These are phyloP conservation scores for Hamamelis virginiana DNA, from an alignment of 164 flowering plant species.

Conservation along the genomic window DNA sequence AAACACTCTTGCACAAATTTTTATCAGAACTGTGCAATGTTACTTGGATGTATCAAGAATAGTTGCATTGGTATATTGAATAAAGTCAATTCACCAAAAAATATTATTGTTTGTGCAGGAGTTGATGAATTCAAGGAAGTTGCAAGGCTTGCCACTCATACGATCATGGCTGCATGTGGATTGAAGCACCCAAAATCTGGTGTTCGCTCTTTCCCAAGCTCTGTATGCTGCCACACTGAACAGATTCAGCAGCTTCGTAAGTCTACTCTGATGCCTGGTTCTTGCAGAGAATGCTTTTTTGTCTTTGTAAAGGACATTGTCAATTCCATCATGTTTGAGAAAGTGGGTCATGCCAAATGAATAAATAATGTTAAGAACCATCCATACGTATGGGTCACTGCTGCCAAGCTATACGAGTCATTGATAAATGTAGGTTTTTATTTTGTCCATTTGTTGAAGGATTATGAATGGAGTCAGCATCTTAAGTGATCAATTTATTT, in stretches of 20 bases:
- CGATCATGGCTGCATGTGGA: conserved; percentile 73
- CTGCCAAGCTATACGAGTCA: neutral
- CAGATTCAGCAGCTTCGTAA: conserved; percentile 20
- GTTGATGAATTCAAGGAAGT: conserved; percentile 57
- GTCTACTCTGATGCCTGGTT: conserved; percentile 52
- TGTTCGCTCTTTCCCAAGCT: conserved; percentile 23
- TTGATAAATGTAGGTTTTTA: neutral
- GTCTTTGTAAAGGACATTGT: conserved; percentile 58
- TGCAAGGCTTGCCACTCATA: conserved; percentile 64
- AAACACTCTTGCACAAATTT: too few relatives aligned
- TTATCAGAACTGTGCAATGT: too few relatives aligned
- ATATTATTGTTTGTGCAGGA: conserved; percentile 35
- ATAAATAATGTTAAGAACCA: neutral
- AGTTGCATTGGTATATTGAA: neutral
- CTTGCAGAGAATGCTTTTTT: conserved; percentile 69
- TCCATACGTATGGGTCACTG: neutral
- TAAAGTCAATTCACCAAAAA: neutral
- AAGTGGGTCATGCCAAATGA: conserved; percentile 5
- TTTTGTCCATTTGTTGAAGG: too few relatives aligned
- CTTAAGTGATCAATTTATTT: too few relatives aligned
- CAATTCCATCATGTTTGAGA: conserved; percentile 38
- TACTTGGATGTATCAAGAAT: too few relatives aligned
- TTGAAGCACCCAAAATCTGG: conserved; percentile 45
- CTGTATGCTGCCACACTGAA: conserved; percentile 42
- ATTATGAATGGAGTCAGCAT: too few relatives aligned